Evolutionary conservation across 169 alveolate species (phyloP).

Genomic region (Plasmodium relictum): DNA sequence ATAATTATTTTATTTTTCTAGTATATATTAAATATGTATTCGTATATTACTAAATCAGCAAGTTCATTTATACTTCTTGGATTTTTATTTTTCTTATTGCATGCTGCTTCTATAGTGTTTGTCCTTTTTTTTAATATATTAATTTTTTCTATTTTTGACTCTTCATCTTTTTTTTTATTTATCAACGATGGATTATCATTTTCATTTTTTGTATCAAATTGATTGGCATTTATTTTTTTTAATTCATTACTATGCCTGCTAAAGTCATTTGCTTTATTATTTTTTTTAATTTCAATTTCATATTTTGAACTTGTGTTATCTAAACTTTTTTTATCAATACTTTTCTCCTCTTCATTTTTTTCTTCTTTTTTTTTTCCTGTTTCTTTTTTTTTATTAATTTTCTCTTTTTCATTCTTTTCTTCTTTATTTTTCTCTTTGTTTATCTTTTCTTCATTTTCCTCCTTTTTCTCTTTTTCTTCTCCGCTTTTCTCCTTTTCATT

Average conservation of each 20-base stretch:
- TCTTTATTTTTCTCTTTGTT: neutral
- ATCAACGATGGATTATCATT: neutral
- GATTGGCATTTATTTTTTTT: neutral
- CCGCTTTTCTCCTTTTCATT: neutral
- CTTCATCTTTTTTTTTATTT: neutral
- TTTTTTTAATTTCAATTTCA: neutral
- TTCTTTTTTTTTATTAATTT: neutral
- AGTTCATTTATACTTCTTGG: neutral
- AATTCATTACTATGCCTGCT: neutral
- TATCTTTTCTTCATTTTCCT: neutral
- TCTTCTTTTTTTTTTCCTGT: neutral
- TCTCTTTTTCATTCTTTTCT: neutral
- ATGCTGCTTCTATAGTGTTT: slow-evolving; percentile 81
- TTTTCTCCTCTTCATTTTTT: neutral
- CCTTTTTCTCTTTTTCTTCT: neutral
- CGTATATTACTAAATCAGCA: slow-evolving; percentile 14
- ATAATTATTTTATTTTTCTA: neutral
- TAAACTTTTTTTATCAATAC: neutral
- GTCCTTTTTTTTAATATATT: slow-evolving; percentile 80
- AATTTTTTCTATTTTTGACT: slow-evolving; percentile 21
- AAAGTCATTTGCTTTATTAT: neutral
- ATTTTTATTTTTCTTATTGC: slow-evolving; percentile 29
- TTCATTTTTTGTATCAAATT: neutral
- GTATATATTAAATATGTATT: neutral
- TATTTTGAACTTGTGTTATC: neutral